A percentile compares a stretch with the other conserved stretches of the same genome.
Evolutionary conservation across 441 rosid genomes (phyloP).

Genomic region (Aleurites moluccanus): DNA sequence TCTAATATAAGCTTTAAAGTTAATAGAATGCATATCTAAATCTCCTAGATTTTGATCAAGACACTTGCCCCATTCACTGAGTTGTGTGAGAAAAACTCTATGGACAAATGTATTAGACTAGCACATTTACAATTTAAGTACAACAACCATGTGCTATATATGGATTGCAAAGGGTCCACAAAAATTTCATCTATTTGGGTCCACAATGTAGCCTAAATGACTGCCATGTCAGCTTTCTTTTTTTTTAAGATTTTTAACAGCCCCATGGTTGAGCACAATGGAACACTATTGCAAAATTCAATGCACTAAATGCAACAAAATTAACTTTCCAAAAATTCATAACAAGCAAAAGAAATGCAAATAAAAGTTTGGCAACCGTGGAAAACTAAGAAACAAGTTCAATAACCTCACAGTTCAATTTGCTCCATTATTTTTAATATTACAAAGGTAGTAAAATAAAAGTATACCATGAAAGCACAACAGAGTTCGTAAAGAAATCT

Average conservation of each 20-base stretch:
- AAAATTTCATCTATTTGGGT: too few relatives aligned
- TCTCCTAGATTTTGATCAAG: not conserved
- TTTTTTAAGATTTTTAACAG: not conserved
- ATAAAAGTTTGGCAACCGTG: not conserved
- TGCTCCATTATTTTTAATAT: not conserved
- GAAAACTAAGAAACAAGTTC: not conserved
- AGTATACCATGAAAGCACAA: not conserved
- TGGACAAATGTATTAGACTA: too few relatives aligned
- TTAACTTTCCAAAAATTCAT: not conserved
- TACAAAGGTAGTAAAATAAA: not conserved
- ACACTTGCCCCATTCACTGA: too few relatives aligned
- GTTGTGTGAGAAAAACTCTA: too few relatives aligned
- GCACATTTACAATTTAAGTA: not conserved
- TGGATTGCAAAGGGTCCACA: not conserved
- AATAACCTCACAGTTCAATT: not conserved
- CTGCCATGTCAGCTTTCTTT: not conserved
- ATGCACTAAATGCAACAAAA: not conserved
- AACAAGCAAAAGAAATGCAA: not conserved
- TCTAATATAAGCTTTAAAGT: not conserved
- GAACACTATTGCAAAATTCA: conserved; percentile 3
- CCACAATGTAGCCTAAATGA: not conserved
- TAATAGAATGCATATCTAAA: not conserved
- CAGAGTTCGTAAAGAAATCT: not conserved
- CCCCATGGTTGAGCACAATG: not conserved
- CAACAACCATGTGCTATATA: too few relatives aligned